Evolutionary conservation across 176 grass and related monocot species (phyloP).

Genomic region (Hordeum vulgare): DNA sequence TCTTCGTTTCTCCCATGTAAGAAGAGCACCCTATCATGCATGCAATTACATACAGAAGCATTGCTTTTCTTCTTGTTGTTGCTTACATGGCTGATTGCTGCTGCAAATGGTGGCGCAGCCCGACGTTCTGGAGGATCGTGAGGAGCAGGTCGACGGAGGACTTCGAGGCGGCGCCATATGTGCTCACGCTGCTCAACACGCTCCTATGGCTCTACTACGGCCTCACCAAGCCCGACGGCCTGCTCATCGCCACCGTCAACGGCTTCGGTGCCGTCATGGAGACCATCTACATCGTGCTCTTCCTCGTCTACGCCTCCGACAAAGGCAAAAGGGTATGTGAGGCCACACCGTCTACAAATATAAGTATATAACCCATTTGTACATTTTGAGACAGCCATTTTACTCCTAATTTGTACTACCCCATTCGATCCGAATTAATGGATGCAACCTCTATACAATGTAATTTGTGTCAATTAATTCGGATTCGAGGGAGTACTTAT

Average conservation of each 20-base stretch:
- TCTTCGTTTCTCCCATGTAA: conserved; percentile 71
- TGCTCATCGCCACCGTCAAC: conserved; percentile 61
- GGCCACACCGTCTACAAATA: neutral
- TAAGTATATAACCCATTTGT: neutral
- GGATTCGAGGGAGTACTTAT: no score
- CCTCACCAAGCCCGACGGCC: conserved; percentile 57
- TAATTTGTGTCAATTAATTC: no score
- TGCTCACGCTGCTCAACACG: conserved; percentile 45
- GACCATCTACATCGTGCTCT: conserved; percentile 49
- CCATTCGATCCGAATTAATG: no score
- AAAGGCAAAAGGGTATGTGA: conserved; percentile 38
- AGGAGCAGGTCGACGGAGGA: conserved; percentile 32
- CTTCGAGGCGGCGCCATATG: conserved; percentile 44
- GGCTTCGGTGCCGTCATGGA: conserved; percentile 41
- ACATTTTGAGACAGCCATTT: no score
- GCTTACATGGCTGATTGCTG: neutral
- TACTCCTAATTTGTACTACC: neutral
- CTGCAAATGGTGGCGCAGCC: neutral
- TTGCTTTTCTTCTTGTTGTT: neutral
- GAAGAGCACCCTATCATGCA: neutral
- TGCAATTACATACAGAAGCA: neutral
- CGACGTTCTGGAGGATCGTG: conserved; percentile 58
- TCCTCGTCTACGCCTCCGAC: conserved; percentile 39
- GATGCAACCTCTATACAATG: no score
- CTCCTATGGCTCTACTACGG: conserved; percentile 75